A percentile compares a stretch with the other conserved stretches of the same genome.
Conservation (phyloP, 176 grass and related monocot species). For the Rhynchospora pubera region DNA sequence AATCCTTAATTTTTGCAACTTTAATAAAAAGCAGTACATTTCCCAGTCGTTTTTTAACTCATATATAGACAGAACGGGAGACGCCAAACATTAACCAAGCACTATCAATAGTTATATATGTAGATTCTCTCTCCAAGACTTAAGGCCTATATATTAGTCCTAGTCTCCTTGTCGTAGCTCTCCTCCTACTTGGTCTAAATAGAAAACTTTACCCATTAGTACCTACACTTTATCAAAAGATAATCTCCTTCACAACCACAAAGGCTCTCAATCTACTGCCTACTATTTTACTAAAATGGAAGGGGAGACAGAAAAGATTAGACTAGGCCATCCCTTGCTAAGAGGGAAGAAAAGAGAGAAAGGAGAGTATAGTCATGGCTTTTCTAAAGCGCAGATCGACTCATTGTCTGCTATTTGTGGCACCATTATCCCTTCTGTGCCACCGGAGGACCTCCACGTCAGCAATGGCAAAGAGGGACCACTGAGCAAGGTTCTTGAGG, state of each 20-base stretch:
- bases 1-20: no score
- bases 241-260: not conserved
- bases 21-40: no score
- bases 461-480: slow-evolving; percentile 3
- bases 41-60: no score
- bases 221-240: not conserved
- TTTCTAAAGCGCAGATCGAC: slow-evolving; percentile 64
- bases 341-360: slow-evolving; percentile 19
- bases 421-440: slow-evolving; percentile 47
- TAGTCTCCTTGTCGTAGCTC: not conserved
- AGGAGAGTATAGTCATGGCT: slow-evolving; percentile 59
- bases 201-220: not conserved
- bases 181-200: not conserved
- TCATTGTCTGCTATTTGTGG: slow-evolving; percentile 47
- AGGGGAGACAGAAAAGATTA: not conserved
- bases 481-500: slow-evolving; percentile 17
- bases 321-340: slow-evolving; percentile 60
- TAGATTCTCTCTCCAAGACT: not conserved
- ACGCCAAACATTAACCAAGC: no score
- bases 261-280: not conserved
- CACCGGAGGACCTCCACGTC: slow-evolving; percentile 2
- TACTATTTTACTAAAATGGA: slow-evolving; percentile 18
- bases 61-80: no score
- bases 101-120: no score
- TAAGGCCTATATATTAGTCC: not conserved